phyloP scores from a whole-genome alignment of 2,329 filamentous ascomycete species.

The Claviceps arundinis region DNA sequence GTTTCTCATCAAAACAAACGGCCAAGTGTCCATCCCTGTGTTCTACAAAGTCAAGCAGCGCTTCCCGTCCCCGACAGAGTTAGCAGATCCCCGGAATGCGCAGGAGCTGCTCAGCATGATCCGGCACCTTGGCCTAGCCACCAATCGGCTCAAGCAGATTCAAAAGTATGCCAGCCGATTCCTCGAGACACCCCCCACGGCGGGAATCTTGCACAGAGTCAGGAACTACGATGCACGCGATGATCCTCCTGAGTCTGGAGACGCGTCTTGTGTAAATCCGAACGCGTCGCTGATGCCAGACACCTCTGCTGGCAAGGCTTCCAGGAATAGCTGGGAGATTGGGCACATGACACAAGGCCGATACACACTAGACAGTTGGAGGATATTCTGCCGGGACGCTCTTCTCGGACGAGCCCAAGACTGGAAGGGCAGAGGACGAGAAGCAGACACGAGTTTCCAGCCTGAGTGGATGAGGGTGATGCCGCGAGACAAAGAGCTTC shows the following conservation, averaged over 20 bases:
- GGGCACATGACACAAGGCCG: conserved; percentile 70
- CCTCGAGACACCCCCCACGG: conserved; percentile 47
- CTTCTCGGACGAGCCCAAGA: conserved; percentile 52
- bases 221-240: conserved; percentile 31
- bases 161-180: conserved; percentile 59
- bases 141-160: conserved; percentile 52
- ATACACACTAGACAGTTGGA: conserved; percentile 82
- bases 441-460: conserved; percentile 40
- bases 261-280: not conserved
- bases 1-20: conserved; percentile 72
- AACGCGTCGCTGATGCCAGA: not conserved
- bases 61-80: conserved; percentile 52
- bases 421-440: conserved; percentile 47
- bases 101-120: conserved; percentile 48
- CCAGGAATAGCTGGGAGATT: conserved; percentile 57
- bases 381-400: conserved; percentile 80
- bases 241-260: conserved; percentile 9
- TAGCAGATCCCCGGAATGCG: conserved; percentile 40
- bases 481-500: conserved; percentile 77
- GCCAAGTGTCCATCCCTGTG: conserved; percentile 59
- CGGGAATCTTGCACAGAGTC: conserved; percentile 40
- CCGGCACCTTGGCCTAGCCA: conserved; percentile 56
- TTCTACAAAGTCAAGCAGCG: conserved; percentile 53
- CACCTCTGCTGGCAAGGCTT: conserved; percentile 3
- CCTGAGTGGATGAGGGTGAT: conserved; percentile 85